These are phyloP conservation scores for Cytospora paraplurivora DNA, from an alignment of 2,329 filamentous ascomycete species.

Conservation along the genomic window DNA sequence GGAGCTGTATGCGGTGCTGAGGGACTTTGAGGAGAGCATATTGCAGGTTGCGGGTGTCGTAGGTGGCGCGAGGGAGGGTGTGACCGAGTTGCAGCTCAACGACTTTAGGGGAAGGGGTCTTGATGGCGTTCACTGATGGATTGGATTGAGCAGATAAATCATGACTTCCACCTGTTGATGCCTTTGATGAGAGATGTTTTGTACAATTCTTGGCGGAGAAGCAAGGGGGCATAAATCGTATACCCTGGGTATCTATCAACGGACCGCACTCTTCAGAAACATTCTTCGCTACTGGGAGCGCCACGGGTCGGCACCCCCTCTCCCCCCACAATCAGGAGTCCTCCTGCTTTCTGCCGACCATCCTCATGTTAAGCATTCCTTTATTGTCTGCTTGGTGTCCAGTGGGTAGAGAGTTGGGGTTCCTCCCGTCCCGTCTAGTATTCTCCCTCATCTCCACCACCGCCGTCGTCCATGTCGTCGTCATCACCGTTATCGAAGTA, in stretches of 20 bases:
- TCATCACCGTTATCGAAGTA: conserved; percentile 63
- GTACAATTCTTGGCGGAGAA: conserved; percentile 9
- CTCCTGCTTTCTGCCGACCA: neutral
- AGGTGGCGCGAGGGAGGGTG: conserved; percentile 60
- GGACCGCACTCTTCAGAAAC: neutral
- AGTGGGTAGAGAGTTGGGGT: neutral
- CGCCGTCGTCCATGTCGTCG: conserved; percentile 52
- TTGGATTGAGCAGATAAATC: neutral
- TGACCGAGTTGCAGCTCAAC: conserved; percentile 60
- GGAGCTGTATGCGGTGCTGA: conserved; percentile 60
- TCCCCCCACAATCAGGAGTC: neutral
- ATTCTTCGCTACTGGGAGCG: neutral
- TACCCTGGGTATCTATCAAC: conserved; percentile 25
- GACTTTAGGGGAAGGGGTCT: conserved; percentile 41
- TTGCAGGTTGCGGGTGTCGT: conserved; percentile 64
- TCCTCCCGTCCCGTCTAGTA: conserved; percentile 11
- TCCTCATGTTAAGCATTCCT: neutral
- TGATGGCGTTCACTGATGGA: conserved; percentile 30
- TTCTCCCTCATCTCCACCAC: conserved; percentile 35
- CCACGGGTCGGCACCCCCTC: neutral
- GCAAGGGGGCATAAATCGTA: conserved; percentile 22
- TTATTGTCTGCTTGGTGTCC: neutral
- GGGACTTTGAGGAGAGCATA: conserved; percentile 67
- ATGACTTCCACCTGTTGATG: neutral
- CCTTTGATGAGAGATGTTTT: neutral